Conservation (phyloP, 2,329 filamentous ascomycete species). For the Colletotrichum tropicicola region DNA sequence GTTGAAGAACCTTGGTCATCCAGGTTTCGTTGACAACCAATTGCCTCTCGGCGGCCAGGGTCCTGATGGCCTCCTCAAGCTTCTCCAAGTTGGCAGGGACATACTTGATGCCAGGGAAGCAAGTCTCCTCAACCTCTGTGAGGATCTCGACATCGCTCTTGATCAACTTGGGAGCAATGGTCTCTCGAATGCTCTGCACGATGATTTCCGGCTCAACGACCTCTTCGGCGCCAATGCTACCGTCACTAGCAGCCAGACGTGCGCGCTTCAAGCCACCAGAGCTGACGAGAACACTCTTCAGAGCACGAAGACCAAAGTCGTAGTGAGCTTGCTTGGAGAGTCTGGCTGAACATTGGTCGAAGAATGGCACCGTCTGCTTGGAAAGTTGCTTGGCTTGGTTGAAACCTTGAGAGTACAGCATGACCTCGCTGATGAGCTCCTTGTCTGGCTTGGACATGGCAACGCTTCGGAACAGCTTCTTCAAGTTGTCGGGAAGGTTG, state of each 20-base stretch:
- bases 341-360: constrained; percentile 83
- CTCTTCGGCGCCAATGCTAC: constrained; percentile 70
- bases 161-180: constrained; percentile 97
- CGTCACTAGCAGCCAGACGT: constrained; percentile 68
- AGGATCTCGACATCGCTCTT: constrained; percentile 91
- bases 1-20: constrained; percentile 96
- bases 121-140: constrained; percentile 81
- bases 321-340: constrained; percentile 98
- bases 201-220: constrained; percentile 95
- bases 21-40: constrained; percentile 92
- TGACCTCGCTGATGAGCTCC: constrained; percentile 98
- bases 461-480: constrained; percentile 99
- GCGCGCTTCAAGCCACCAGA: constrained; percentile 95
- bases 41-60: constrained; percentile 84
- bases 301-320: constrained; percentile 95
- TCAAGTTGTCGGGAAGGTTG: constrained; percentile 97
- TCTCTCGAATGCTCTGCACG: constrained; percentile 97
- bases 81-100: constrained; percentile 86
- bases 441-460: constrained; percentile 99
- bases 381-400: constrained; percentile 94
- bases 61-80: constrained; percentile 82
- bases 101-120: constrained; percentile 94
- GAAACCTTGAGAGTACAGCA: constrained; percentile 99
- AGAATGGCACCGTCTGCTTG: constrained; percentile 97
- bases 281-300: constrained; percentile 98